Evolutionary conservation across 2,329 filamentous ascomycete species (phyloP), one percentile per base, ranked within the genome.

Genomic region (Orbilia blumenaviensis): DNA sequence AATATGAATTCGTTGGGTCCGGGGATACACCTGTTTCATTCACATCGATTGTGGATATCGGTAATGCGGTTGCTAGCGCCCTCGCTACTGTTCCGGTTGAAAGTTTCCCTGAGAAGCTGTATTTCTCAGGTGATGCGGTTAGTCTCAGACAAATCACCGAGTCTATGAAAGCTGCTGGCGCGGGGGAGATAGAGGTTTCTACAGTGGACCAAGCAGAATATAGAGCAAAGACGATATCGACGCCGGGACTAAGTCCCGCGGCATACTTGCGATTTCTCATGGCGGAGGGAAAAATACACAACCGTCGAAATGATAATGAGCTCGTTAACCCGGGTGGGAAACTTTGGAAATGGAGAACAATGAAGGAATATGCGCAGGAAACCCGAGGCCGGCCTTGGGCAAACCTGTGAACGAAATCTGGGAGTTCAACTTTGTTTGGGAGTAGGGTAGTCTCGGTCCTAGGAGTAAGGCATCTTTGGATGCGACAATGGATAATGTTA

Each of bases 221-320:
- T 72, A 81, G 81, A 71, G 62, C 66, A 16, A 66, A 79, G 38
- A 78, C 79, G 2, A 66, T 80, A 21, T 54, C 54, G 6, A 63
- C 68, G n/a, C 12, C 68, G 2, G 79, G 78, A 0, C 80, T 74
- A 34, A 78, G 81, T 38, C 80, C 82, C 0, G 80, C 80, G 29
- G 50, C 61, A 29, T 82, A 78, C 66, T 29, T 83, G 66, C 77
- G 82, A 25, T 83, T 83, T 48, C 56, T 83, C 69, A 83, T 83
- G 81, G 81, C 80, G 0, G 81, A 82, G 36, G 79, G 80, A 0
- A 81, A 80, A 42, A 81, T 83, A 41, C 79, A 81, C 14, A 80
- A 80, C 71, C 79, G 80, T 29, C 27, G 12, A 16, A 79, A 79
- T 66, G 78, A 80, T 61, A 81, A 82, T 77, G 79, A 81, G 12